phyloP scores from a whole-genome alignment of 805 yeast species.

The Lachancea cidri region DNA sequence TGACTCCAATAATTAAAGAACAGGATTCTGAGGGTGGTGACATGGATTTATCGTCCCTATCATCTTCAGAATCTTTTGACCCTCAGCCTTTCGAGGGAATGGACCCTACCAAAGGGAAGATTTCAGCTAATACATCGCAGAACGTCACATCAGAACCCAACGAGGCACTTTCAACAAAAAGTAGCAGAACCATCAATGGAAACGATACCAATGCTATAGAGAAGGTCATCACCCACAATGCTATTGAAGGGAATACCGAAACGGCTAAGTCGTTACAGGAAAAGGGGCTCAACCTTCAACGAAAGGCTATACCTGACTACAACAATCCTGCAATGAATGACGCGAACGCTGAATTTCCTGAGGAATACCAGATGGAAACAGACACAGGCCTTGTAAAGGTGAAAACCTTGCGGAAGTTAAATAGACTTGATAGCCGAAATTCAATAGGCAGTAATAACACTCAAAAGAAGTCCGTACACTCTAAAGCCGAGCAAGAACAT shows the following conservation, averaged over 20 bases:
- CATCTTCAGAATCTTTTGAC: constrained; percentile 8
- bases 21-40: constrained; percentile 7
- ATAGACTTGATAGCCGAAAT: constrained; percentile 34
- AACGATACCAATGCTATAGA: constrained; percentile 18
- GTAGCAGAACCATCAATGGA: constrained; percentile 15
- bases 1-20: constrained; percentile 3
- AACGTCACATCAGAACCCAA: neutral
- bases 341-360: constrained; percentile 45
- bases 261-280: constrained; percentile 20
- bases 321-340: constrained; percentile 18
- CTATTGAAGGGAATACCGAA: constrained; percentile 20
- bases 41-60: constrained; percentile 8
- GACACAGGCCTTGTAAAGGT: constrained; percentile 61
- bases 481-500: constrained; percentile 1
- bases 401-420: constrained; percentile 47
- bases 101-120: constrained; percentile 1
- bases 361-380: constrained; percentile 63
- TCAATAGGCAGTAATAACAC: constrained; percentile 9
- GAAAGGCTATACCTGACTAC: constrained; percentile 18
- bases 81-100: constrained; percentile 7
- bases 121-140: constrained; percentile 4
- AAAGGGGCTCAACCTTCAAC: constrained; percentile 13
- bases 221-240: constrained; percentile 21
- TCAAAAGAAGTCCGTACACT: constrained; percentile 4
- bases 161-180: constrained; percentile 2